Base-by-base conservation (phyloP, 805 yeast genomes). In the Yamadazyma ubonensis region DNA sequence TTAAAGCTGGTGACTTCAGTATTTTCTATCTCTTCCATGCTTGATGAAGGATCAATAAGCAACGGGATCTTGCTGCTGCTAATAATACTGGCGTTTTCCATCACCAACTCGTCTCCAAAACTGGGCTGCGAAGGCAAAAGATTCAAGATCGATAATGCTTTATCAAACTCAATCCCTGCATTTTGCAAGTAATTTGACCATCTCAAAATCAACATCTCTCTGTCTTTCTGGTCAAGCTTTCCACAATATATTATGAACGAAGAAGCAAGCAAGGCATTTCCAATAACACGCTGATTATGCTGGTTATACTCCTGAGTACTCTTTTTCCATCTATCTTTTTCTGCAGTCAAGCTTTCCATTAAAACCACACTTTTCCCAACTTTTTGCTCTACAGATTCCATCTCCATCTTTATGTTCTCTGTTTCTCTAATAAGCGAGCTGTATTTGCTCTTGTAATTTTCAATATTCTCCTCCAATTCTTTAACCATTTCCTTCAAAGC, bases 401-500 rank as follows among this genome's bases (percentile, higher is more conserved):
- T 83, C 52, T 87, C 91, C 1, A 66, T 51, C 56, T 86, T 90
- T 30, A 89, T 79, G 22, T 67, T 63, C 55, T 91, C 96, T 1
- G 86, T 73, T 26, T 86, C 90, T 43, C 96, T 67, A 22, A 91
- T 87, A n/a, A 84, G 63, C 10, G 61, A 65, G 30, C 93, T 85
- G 55, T 91, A 91, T 6, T 71, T 73, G 6, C 65, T 69, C 48
- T 88, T 87, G 44, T 81, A 86, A 1, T 52, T 51, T 30, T 79
- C 88, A 41, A 91, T 87, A 41, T 83, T 80, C 7, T 59, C 68
- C 47, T 84, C 81, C 17, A 88, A 64, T 51, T 90, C 97, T 0
- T 50, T 56, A 21, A 90, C 82, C 95, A 90, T 86, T 39, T 86
- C 83, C 29, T 80, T 80, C 25, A 89, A 81, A 0, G 95, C 96